Evolutionary conservation across 257 asterid species (phyloP).

Genomic region (Nicotiana noctiflora): DNA sequence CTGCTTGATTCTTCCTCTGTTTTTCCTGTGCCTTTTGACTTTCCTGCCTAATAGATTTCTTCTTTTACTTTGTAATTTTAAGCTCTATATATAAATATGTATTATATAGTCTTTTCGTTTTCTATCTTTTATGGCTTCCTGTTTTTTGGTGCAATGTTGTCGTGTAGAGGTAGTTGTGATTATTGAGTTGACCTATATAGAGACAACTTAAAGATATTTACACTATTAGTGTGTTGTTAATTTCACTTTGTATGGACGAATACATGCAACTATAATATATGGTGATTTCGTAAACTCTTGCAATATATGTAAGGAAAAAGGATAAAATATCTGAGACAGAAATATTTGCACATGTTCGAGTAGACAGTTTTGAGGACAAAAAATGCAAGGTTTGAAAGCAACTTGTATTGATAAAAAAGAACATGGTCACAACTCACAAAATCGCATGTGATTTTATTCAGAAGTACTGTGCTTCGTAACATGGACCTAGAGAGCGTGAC

Average conservation of each 20-base stretch:
- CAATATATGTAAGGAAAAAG: not conserved
- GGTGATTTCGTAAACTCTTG: too few species aligned
- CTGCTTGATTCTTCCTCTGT: conserved; percentile 59
- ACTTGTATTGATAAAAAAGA: not conserved
- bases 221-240: not conserved
- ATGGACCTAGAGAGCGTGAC: too few species aligned
- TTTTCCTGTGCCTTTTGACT: conserved; percentile 61
- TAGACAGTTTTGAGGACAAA: not conserved
- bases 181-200: not conserved
- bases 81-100: not conserved
- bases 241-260: too few species aligned
- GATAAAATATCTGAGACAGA: not conserved
- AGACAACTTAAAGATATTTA: not conserved
- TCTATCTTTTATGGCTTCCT: not conserved
- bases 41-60: conserved; percentile 38
- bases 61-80: not conserved
- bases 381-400: not conserved
- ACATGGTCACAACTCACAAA: not conserved
- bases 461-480: not conserved
- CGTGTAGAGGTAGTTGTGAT: not conserved
- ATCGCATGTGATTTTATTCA: not conserved
- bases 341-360: not conserved
- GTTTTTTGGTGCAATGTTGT: not conserved
- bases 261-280: too few species aligned
- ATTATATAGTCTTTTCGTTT: not conserved